Evolutionary conservation across 495 filamentous ascomycete genomes (phyloP), one percentile per base, ranked within the genome.

Genomic region (Glonium stellatum): DNA sequence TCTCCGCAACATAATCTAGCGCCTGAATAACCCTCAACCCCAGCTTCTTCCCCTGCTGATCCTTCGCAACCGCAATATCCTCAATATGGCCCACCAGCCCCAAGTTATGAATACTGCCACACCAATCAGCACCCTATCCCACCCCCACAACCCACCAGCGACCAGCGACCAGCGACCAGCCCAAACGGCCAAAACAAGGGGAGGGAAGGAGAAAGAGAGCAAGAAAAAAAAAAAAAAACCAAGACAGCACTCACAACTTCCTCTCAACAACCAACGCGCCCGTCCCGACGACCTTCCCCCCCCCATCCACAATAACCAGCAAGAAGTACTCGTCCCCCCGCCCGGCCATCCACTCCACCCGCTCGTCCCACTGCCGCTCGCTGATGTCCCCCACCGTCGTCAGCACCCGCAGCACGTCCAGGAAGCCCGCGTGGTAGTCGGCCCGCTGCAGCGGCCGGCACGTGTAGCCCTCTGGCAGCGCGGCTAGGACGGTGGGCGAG

Each of bases 41-140:
- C 41, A 98, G 78, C 75, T 96, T 96, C 81, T 96, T 97, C 57
- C 93, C 93, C 73, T 97, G 93, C 73, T 97, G 91, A 58, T 90
- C 86, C 73, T 90, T 88, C 61, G 87, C 83, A 23, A 98, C 92
- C 8, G 93, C 90, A 74, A 98, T 97, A 73, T 98, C 93, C 75
- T 98, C 93, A 75, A 98, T 96, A 71, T 98, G 93, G 1, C 92
- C 93, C n/a, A 96, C 91, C 5, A 80, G 63, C 21, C 85, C 87
- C 50, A 89, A 79, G 54, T 82, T 81, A 63, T 89, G 86, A 66
- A 90, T 87, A 69, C 85, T 87, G 21, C 25, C 1, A 53, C 21
- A 58, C 39, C 51, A 5, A 41, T 54, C 6, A 36, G 18, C 39
- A 18, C 18, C 39, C 39, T 44, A 13, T 44, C 39, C 12, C 39